Evolutionary conservation across 805 yeast genomes (phyloP), one percentile per base, ranked within the genome.

Genomic region (Candida ascalaphidarum): DNA sequence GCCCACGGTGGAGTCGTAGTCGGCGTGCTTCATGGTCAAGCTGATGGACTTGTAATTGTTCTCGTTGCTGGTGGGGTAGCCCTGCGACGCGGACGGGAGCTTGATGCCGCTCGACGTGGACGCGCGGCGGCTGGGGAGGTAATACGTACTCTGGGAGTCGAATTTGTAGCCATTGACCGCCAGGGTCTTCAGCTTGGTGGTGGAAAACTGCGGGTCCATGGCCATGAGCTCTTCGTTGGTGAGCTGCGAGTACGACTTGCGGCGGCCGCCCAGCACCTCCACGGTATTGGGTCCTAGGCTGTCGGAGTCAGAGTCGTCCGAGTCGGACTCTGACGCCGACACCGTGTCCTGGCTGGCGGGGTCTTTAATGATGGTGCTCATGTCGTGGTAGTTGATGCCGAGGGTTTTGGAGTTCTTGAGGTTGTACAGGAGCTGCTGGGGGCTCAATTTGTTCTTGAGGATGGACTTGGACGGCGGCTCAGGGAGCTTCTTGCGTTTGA

Each of bases 161-260:
- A 69, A 69, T 32, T 60, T 60, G 48, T 65, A 69, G 28, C 53
- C 48, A 29, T 60, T 61, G 30, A 69, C 45, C 35, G 68, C 57
- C 15, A 58, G 44, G 2, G 54, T 46, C 33, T 55, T 50, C 14
- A 63, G 52, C 31, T 58, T 53, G 4, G 62, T 47, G 6, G 43
- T 42, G n/a, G 32, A 33, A 43, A 58, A 72, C 39, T 72, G 77
- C 2, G 71, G 65, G 45, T 72, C 79, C 35, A 72, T 50, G 9
- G 69, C 72, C 49, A 71, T 44, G 32, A 72, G 52, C 44, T 72
- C 77, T 32, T 68, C 73, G 43, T 67, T 60, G 11, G 75, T 58
- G 74, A 72, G 65, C 11, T 58, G 71, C 19, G 65, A 57, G 37
- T 66, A 64, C 25, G 70, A 62, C 38, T 70, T 67, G 30, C 71